Percentiles rank a stretch among this genome's conserved stretches.
phyloP scores from a whole-genome alignment of 2,329 filamentous ascomycete genomes.

The Coleophoma cylindrospora region DNA sequence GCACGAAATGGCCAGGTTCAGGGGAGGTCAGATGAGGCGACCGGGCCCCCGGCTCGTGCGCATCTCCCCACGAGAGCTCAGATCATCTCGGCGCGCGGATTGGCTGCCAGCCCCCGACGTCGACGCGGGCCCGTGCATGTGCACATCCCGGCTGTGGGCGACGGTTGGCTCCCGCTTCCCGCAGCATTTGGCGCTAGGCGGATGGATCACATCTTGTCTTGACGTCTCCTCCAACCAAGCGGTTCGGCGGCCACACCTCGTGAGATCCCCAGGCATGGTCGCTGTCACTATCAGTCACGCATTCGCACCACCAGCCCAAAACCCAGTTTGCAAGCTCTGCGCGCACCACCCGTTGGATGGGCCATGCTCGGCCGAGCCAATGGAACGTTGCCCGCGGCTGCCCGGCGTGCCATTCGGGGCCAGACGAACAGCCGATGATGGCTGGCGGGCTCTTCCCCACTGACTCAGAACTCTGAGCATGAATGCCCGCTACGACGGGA shows the following conservation, averaged over 20 bases:
- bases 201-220: not conserved
- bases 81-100: not conserved
- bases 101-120: constrained; percentile 1
- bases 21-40: not conserved
- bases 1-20: constrained; percentile 10
- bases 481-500: not conserved
- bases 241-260: no score
- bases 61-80: not conserved
- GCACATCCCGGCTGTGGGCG: not conserved
- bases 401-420: no score
- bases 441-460: no score
- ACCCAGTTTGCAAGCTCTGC: no score
- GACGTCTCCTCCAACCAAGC: not conserved
- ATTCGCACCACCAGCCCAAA: no score
- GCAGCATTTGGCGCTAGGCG: not conserved
- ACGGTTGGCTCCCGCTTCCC: constrained; percentile 9
- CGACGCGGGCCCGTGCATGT: constrained; percentile 1
- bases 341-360: no score
- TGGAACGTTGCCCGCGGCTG: no score
- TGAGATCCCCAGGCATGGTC: no score
- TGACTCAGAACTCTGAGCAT: no score
- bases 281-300: no score
- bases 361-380: no score
- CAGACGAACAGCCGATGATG: no score
- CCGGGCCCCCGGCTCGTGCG: not conserved